A percentile compares a stretch with the other conserved stretches of the same genome.
These are phyloP conservation scores for Penicillium thymicola DNA, from an alignment of 2,329 filamentous ascomycete genomes.

Conservation along the genomic window DNA sequence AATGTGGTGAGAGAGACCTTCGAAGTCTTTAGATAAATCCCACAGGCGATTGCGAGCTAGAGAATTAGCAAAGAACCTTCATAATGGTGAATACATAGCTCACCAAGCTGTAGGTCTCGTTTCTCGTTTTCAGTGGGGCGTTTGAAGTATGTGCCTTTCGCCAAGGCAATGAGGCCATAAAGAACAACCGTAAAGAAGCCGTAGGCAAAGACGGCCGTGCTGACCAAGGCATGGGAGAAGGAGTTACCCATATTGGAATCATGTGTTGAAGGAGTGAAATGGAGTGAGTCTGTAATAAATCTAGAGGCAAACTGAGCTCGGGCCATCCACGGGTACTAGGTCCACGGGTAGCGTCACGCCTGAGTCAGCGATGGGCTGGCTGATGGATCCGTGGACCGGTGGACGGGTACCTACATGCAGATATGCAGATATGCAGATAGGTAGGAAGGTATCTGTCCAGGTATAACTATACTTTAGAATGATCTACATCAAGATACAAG, in stretches of 20 bases:
- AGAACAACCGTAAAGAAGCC: conserved; percentile 36
- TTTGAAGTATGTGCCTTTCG: conserved; percentile 38
- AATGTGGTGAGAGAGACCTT: conserved; percentile 51
- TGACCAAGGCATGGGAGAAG: conserved; percentile 18
- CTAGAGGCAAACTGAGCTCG: not conserved
- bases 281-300: not conserved
- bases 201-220: conserved; percentile 27
- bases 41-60: conserved; percentile 54
- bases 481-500: too few species aligned
- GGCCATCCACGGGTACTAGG: not conserved
- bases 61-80: not conserved
- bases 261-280: not conserved
- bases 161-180: conserved; percentile 32
- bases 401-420: not conserved
- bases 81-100: conserved; percentile 11
- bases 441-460: too few species aligned
- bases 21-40: conserved; percentile 50
- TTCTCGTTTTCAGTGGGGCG: conserved; percentile 39
- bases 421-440: too few species aligned
- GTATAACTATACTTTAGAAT: too few species aligned
- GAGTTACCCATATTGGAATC: conserved; percentile 21
- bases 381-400: not conserved
- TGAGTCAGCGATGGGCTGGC: not conserved
- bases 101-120: conserved; percentile 42
- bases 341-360: not conserved